Evolutionary conservation across 805 yeast species (phyloP), one percentile per base, ranked within the genome.

Genomic region (Hanseniaspora nectarophila): DNA sequence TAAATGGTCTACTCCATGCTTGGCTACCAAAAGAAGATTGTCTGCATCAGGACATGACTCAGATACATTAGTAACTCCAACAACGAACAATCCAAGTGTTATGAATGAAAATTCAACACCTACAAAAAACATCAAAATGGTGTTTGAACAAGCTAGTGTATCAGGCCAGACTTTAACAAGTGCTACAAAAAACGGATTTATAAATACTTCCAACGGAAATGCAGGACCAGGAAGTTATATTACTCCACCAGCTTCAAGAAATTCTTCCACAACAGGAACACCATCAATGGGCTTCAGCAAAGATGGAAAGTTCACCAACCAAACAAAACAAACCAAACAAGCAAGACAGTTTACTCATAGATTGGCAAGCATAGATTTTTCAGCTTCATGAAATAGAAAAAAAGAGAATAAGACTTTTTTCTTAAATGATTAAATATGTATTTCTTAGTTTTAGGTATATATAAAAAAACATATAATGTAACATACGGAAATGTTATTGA

Each of bases 161-260:
- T 16, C 37, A 33, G 28, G 37, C 18, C 18, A 18, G 29, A 35
- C 42, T 12, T 31, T 40, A 28, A 35, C 16, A 3, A 45, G 24
- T 6, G 35, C 24, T 12, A 35, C 33, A 2, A 31, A 13, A 15
- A 32, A 32, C 18, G 26, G 26, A 10, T 38, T 46, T n/a, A 26
- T 21, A 12, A 33, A 21, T 23, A 5, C 9, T 24, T 24, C 16
- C 16, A 20, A 34, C 15, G 8, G 20, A 10, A 47, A 47, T 31
- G 46, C 24, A 21, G 53, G 46, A 16, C 42, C 53, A 32, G 53
- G 46, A 20, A 48, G 42, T 15, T 48, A 40, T 23, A 33, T 48
- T 8, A 48, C 53, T 9, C 53, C 53, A 18, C 53, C 53, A 26
- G 53, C 53, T 5, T 48, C 53, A 33, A 48, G 53, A 48, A 48